Conservation (phyloP, 2,329 filamentous ascomycete species). For the Arthrobotrys musiformis region DNA sequence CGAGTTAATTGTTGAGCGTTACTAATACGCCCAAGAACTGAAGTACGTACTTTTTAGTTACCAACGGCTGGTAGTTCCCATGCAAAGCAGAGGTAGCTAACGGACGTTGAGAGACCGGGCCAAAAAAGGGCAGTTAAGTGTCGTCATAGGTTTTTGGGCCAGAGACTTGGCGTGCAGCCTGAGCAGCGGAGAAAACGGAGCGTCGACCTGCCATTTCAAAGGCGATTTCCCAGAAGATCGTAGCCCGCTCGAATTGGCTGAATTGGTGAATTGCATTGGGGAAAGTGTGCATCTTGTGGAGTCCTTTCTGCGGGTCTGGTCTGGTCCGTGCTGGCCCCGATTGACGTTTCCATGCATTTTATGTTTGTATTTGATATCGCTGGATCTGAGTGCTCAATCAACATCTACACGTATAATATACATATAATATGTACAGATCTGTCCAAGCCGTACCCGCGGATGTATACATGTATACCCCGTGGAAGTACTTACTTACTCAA, state of each 20-base stretch:
- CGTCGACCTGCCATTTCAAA: slow-evolving; percentile 43
- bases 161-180: slow-evolving; percentile 33
- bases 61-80: no score
- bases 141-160: slow-evolving; percentile 36
- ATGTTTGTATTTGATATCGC: no score
- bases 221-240: slow-evolving; percentile 1
- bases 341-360: not conserved
- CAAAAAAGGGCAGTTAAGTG: not conserved
- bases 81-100: not conserved
- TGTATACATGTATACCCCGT: no score
- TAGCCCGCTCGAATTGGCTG: not conserved
- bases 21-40: no score
- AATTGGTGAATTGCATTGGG: not conserved
- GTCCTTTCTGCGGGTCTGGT: not conserved
- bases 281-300: not conserved
- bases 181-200: slow-evolving; percentile 11
- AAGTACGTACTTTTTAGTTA: no score
- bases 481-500: no score
- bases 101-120: slow-evolving; percentile 22
- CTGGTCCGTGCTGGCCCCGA: slow-evolving; percentile 9
- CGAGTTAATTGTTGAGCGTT: slow-evolving; percentile 21
- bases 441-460: no score
- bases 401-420: not conserved
- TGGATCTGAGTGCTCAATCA: no score
- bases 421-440: not conserved